These are phyloP conservation scores for Colletotrichum navitas DNA, from an alignment of 2,329 filamentous ascomycete species.

Conservation along the genomic window DNA sequence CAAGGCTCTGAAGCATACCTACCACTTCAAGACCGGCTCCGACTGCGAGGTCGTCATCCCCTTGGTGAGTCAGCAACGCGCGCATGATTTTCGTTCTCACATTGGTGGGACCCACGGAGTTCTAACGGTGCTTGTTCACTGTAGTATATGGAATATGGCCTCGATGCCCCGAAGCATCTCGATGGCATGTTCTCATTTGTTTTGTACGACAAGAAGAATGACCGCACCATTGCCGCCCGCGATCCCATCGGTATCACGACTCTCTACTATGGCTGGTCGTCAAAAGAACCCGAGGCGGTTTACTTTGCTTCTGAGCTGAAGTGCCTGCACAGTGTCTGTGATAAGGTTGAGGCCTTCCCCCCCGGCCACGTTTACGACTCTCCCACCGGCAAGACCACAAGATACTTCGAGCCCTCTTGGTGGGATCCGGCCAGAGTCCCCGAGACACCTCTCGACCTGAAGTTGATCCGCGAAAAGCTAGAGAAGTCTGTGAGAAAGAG, in stretches of 20 bases:
- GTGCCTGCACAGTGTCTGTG: constrained; percentile 91
- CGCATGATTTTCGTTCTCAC: not conserved
- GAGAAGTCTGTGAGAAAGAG: constrained; percentile 95
- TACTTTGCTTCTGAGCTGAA: constrained; percentile 99
- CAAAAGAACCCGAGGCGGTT: constrained; percentile 82
- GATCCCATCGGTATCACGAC: constrained; percentile 98
- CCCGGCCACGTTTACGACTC: constrained; percentile 98
- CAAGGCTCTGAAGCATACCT: constrained; percentile 84
- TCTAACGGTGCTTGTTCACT: constrained; percentile 11
- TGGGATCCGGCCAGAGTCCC: constrained; percentile 87
- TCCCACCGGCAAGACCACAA: constrained; percentile 83
- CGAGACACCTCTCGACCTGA: constrained; percentile 84
- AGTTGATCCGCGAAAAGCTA: constrained; percentile 81
- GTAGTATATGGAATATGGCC: constrained; percentile 90
- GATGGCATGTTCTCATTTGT: constrained; percentile 99
- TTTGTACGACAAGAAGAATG: constrained; percentile 93
- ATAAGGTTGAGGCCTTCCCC: constrained; percentile 94
- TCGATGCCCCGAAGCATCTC: constrained; percentile 91
- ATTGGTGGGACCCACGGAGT: constrained; percentile 8
- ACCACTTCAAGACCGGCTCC: constrained; percentile 98
- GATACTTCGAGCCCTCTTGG: constrained; percentile 95
- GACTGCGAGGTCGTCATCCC: constrained; percentile 99
- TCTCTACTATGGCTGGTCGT: constrained; percentile 95
- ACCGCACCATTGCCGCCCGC: constrained; percentile 92
- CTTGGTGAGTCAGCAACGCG: constrained; percentile 70